These are phyloP conservation scores for Ophiostoma sp. DNA, from an alignment of 2,329 filamentous ascomycete genomes.

Conservation along the genomic window DNA sequence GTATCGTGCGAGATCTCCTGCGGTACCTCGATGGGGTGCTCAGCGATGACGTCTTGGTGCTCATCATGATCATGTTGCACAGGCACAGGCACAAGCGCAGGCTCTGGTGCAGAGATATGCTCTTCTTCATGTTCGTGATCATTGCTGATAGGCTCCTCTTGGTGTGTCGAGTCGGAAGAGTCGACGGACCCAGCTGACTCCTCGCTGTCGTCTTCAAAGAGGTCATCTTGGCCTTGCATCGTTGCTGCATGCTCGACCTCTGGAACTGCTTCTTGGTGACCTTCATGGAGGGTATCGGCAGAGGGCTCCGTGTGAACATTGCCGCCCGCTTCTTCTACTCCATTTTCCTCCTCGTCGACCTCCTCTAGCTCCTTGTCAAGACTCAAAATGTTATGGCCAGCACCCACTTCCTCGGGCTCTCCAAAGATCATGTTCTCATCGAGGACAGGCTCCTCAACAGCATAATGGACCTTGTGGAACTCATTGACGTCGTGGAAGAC, in stretches of 20 bases:
- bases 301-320: background rate
- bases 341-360: constrained; percentile 19
- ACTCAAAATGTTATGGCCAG: background rate
- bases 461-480: background rate
- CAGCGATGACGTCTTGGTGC: background rate
- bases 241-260: constrained; percentile 38
- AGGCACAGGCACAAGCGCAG: background rate
- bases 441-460: background rate
- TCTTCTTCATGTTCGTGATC: background rate
- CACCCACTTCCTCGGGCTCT: background rate
- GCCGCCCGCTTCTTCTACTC: background rate
- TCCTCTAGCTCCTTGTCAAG: constrained; percentile 11
- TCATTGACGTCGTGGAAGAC: constrained; percentile 13
- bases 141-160: background rate
- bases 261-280: background rate
- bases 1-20: background rate
- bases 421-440: background rate
- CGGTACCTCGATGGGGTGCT: background rate
- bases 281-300: background rate
- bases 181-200: constrained; percentile 1
- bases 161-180: background rate
- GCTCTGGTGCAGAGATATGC: background rate
- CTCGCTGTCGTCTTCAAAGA: constrained; percentile 36
- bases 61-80: background rate
- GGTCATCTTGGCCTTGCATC: constrained; percentile 38